Conservation (phyloP, 805 yeast genomes). For the Yamadazyma paraphyllophila region DNA sequence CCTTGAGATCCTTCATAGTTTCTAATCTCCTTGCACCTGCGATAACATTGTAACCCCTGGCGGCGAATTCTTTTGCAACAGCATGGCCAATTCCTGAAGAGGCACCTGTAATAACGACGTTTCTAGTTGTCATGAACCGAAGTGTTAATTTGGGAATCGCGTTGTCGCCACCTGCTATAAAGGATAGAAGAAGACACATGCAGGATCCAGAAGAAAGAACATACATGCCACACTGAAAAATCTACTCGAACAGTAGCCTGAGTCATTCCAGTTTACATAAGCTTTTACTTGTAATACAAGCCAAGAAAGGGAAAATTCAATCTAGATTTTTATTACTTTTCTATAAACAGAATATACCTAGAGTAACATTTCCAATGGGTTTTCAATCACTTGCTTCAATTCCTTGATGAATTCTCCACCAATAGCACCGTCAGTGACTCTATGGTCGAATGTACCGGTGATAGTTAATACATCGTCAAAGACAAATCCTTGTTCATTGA, state of each 20-base stretch:
- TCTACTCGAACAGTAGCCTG: neutral
- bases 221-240: too few relatives aligned
- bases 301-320: neutral
- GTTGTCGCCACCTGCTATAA: too few relatives aligned
- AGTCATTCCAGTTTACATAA: neutral
- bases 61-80: constrained; percentile 40
- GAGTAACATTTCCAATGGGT: constrained; percentile 90
- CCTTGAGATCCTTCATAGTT: constrained; percentile 23
- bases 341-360: constrained; percentile 32
- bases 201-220: too few relatives aligned
- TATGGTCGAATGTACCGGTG: constrained; percentile 98
- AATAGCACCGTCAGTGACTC: constrained; percentile 95
- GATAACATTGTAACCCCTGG: constrained; percentile 36
- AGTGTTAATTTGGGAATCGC: too few relatives aligned
- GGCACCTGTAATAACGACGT: constrained; percentile 51
- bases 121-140: neutral
- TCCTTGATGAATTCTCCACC: constrained; percentile 97
- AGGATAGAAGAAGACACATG: too few relatives aligned
- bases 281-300: neutral
- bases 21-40: constrained; percentile 32
- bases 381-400: constrained; percentile 86
- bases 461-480: constrained; percentile 89
- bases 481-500: constrained; percentile 85
- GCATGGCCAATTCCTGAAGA: constrained; percentile 49
- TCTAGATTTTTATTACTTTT: constrained; percentile 4